Conservation (phyloP, 2,329 filamentous ascomycete genomes). For the Teratosphaeria gauchensis region DNA sequence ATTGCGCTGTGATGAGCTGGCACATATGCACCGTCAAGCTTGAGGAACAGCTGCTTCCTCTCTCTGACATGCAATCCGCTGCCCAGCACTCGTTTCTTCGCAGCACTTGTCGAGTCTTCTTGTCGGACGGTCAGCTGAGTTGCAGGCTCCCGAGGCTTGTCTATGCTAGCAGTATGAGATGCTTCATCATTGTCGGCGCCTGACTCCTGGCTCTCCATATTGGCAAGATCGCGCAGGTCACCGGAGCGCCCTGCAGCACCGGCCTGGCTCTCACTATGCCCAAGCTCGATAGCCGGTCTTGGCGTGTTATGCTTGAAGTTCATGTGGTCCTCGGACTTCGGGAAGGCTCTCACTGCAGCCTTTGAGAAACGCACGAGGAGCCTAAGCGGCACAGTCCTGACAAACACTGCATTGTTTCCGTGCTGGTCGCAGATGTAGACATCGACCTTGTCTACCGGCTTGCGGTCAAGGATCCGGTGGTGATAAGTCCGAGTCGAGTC, state of each 20-base stretch:
- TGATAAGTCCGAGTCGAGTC: not conserved
- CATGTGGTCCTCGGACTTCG: not conserved
- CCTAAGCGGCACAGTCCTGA: slow-evolving; percentile 1
- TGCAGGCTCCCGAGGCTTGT: not conserved
- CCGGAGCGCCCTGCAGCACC: not conserved
- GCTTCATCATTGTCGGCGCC: not conserved
- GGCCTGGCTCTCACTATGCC: not conserved
- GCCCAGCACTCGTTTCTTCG: not conserved
- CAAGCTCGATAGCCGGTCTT: not conserved
- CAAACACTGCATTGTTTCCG: slow-evolving; percentile 2
- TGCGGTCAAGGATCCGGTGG: not conserved
- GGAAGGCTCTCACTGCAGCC: slow-evolving; percentile 5
- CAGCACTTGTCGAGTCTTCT: not conserved
- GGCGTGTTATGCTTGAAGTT: not conserved
- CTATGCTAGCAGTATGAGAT: not conserved
- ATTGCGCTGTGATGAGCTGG: slow-evolving; percentile 6
- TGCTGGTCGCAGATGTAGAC: slow-evolving; percentile 6
- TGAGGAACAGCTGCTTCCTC: slow-evolving; percentile 4
- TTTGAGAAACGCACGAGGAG: slow-evolving; percentile 10
- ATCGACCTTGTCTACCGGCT: slow-evolving; percentile 5
- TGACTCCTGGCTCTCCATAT: not conserved
- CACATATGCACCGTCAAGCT: slow-evolving; percentile 4
- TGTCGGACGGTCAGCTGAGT: not conserved
- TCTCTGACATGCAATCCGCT: not conserved
- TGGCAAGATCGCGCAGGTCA: not conserved